Evolutionary conservation across 345 rosid species (phyloP), one percentile per base, ranked within the genome.

Genomic region (Anacardium occidentale): DNA sequence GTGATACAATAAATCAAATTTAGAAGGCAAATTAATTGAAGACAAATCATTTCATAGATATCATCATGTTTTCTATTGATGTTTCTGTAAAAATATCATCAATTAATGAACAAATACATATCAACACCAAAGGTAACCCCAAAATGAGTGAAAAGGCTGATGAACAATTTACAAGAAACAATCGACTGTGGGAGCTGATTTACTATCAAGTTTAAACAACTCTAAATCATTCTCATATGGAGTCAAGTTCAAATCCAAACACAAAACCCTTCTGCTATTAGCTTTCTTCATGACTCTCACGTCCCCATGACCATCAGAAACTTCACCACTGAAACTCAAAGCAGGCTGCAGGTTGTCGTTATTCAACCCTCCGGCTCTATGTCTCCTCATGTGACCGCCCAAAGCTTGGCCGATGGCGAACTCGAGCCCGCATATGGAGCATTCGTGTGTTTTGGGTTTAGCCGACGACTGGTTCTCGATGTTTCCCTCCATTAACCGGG

Each of bases 351-450:
- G 76, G 55, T 50, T 68, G 29, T 66, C 79, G 58, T 37, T 37
- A 37, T 66, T 73, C 71, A 66, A 50, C 7, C 64, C 53, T 18
- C 57, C 71, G 4, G 77, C 62, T 59, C 87, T 78, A 20, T 89
- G 91, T 71, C 91, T 81, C 76, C 91, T 87, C 94, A 89, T 87
- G 70, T 89, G 94, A 18, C 94, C 91, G 0, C 91, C 91, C 18
- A 87, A 62, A 2, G 94, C 90, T 69, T 89, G 91, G 5, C 91
- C 97, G 47, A 94, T 82, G 0, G 96, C 81, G 54, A 94, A 94
- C 82, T 90, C 94, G 0, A 87, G 81, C 5, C 98, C 98, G 50
- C 98, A 94, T 0, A 94, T 85, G 4, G 97, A 90, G 71, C 98
- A 94, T 83, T 89, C 91, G 48, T 94, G 98, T 0, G 89, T 80